Percentiles rank a stretch among this genome's conserved stretches.
phyloP scores from a whole-genome alignment of 1,284 basidiomycete species.

The Trametes versicolor region DNA sequence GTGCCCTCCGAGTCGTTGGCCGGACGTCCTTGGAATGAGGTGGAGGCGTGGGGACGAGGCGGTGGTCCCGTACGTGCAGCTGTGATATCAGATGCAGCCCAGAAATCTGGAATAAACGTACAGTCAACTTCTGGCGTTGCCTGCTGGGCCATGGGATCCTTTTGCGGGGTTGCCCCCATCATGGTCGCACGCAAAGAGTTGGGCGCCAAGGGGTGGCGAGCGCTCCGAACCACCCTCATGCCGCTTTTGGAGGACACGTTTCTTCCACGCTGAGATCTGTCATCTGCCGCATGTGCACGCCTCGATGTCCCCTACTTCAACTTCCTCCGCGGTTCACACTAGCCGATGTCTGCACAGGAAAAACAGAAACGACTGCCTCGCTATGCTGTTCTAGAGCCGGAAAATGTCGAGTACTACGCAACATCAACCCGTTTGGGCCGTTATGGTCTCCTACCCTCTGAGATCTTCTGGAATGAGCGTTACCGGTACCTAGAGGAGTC shows the following conservation, averaged over 20 bases:
- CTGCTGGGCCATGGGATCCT: not conserved
- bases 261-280: not conserved
- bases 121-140: not conserved
- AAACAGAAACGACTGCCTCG: conserved; percentile 11
- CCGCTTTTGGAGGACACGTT: not conserved
- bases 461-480: conserved; percentile 19
- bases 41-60: not conserved
- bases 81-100: not conserved
- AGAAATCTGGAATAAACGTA: not conserved
- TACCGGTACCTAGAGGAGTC: conserved; percentile 1
- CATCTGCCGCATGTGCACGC: not conserved
- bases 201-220: not conserved
- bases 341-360: conserved; percentile 6
- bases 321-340: not conserved
- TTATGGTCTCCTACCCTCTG: conserved; percentile 2
- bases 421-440: not conserved
- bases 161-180: not conserved
- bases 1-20: not conserved
- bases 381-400: not conserved
- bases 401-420: not conserved
- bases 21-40: not conserved
- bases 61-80: not conserved
- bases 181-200: not conserved
- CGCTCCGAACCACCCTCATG: conserved; percentile 3
- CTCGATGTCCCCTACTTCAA: not conserved